A percentile compares a stretch with the other conserved stretches of the same genome.
Conservation (phyloP, 2,329 filamentous ascomycete genomes). For the Trichoderma koningiopsis region DNA sequence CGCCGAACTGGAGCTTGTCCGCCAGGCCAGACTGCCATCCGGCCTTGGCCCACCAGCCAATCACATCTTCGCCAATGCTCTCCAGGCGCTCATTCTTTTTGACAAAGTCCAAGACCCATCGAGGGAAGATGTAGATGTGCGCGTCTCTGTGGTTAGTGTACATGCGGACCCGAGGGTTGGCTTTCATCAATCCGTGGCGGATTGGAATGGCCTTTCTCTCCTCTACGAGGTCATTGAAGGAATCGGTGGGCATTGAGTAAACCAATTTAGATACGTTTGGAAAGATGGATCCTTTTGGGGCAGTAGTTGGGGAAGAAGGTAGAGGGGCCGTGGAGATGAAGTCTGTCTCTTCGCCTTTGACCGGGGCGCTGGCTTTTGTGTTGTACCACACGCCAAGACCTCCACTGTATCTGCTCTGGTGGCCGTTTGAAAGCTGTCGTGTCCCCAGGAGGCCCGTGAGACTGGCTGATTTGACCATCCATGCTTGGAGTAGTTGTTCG, state of each 20-base stretch:
- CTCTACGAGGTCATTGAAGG: constrained; percentile 79
- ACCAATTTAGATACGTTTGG: constrained; percentile 74
- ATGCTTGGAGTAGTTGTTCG: constrained; percentile 80
- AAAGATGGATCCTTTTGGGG: constrained; percentile 62
- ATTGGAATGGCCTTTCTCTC: constrained; percentile 72
- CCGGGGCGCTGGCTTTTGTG: constrained; percentile 71
- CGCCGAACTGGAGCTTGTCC: constrained; percentile 72
- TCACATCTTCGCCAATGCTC: constrained; percentile 85
- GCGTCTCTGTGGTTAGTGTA: constrained; percentile 84
- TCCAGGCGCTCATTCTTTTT: constrained; percentile 78
- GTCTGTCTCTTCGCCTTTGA: constrained; percentile 91
- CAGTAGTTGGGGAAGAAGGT: constrained; percentile 50
- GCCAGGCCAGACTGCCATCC: constrained; percentile 83
- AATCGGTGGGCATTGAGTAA: constrained; percentile 86
- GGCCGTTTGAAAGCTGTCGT: constrained; percentile 41
- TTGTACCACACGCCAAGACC: constrained; percentile 91
- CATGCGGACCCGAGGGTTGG: constrained; percentile 76
- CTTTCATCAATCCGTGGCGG: constrained; percentile 73
- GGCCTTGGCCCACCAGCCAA: constrained; percentile 95
- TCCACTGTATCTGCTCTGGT: constrained; percentile 60
- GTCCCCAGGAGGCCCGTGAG: constrained; percentile 63
- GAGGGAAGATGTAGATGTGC: constrained; percentile 91
- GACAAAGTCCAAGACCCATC: constrained; percentile 86
- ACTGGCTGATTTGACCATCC: constrained; percentile 82
- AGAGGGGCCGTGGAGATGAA: constrained; percentile 81